These are phyloP conservation scores for Fusarium clavum DNA, from an alignment of 2,329 filamentous ascomycete species.

Conservation along the genomic window DNA sequence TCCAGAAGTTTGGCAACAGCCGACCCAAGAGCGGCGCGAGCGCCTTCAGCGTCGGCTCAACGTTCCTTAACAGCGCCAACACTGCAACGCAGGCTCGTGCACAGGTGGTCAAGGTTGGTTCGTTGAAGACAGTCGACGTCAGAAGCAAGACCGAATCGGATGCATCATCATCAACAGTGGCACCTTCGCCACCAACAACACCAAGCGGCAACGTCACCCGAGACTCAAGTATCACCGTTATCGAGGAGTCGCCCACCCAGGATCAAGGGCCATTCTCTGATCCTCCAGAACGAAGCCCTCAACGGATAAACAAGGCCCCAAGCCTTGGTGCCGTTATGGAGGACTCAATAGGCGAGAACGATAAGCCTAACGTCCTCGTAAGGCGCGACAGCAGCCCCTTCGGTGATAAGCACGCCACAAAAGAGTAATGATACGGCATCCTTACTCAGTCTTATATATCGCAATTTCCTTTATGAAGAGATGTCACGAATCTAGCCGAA, in stretches of 20 bases:
- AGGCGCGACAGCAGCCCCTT: constrained; percentile 62
- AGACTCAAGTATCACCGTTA: constrained; percentile 61
- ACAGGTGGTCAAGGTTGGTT: constrained; percentile 70
- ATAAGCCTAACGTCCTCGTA: constrained; percentile 46
- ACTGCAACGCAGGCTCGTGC: constrained; percentile 69
- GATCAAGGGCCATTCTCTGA: constrained; percentile 71
- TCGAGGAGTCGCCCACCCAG: constrained; percentile 61
- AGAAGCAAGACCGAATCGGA: constrained; percentile 53
- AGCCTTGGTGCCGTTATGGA: constrained; percentile 68
- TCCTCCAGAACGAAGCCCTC: constrained; percentile 55
- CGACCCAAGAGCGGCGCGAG: constrained; percentile 66
- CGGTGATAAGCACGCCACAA: constrained; percentile 68
- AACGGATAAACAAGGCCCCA: constrained; percentile 53
- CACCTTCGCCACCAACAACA: constrained; percentile 38
- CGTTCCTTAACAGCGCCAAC: constrained; percentile 74
- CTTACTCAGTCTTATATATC: constrained; percentile 32
- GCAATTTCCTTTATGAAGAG: constrained; percentile 27
- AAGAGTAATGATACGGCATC: constrained; percentile 52
- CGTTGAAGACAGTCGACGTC: constrained; percentile 60
- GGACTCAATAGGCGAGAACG: constrained; percentile 57
- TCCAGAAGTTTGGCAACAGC: constrained; percentile 64
- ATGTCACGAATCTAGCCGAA: constrained; percentile 40
- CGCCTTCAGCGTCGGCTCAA: constrained; percentile 75
- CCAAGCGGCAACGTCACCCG: constrained; percentile 44
- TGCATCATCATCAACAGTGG: constrained; percentile 41